These are phyloP conservation scores for Huntiella abstrusa DNA, from an alignment of 2,329 filamentous ascomycete species.

Conservation along the genomic window DNA sequence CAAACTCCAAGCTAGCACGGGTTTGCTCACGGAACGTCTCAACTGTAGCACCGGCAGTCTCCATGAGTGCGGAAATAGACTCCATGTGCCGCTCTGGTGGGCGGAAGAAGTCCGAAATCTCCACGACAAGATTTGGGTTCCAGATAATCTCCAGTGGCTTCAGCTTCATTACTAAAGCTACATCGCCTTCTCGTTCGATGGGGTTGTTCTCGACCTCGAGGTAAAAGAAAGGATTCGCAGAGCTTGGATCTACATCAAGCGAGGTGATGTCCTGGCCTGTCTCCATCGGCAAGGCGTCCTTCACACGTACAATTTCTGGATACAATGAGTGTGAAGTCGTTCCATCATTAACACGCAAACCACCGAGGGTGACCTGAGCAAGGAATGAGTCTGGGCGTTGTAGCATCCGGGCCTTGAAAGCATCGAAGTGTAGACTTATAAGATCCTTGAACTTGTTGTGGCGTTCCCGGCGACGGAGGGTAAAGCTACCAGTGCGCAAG, in stretches of 20 bases:
- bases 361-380: slow-evolving; percentile 74
- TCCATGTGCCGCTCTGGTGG: slow-evolving; percentile 97
- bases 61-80: slow-evolving; percentile 88
- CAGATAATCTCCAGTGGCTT: slow-evolving; percentile 95
- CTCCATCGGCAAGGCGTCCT: slow-evolving; percentile 45
- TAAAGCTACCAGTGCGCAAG: slow-evolving; percentile 91
- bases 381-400: slow-evolving; percentile 84
- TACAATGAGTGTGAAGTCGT: slow-evolving; percentile 83
- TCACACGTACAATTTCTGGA: slow-evolving; percentile 88
- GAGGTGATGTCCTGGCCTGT: not conserved
- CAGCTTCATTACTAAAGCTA: slow-evolving; percentile 73
- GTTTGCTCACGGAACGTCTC: slow-evolving; percentile 92
- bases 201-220: slow-evolving; percentile 90
- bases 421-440: slow-evolving; percentile 80
- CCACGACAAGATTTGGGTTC: slow-evolving; percentile 84
- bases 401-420: slow-evolving; percentile 76
- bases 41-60: slow-evolving; percentile 85
- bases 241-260: not conserved
- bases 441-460: slow-evolving; percentile 52
- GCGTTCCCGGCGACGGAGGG: slow-evolving; percentile 58
- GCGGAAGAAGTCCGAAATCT: slow-evolving; percentile 86
- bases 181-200: slow-evolving; percentile 77
- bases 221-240: slow-evolving; percentile 67
- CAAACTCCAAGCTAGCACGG: slow-evolving; percentile 85
- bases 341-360: slow-evolving; percentile 85